Percentiles rank a stretch among this genome's conserved stretches.
These are phyloP conservation scores for Aspergillus eucalypticola DNA, from an alignment of 2,329 filamentous ascomycete species.

Conservation along the genomic window DNA sequence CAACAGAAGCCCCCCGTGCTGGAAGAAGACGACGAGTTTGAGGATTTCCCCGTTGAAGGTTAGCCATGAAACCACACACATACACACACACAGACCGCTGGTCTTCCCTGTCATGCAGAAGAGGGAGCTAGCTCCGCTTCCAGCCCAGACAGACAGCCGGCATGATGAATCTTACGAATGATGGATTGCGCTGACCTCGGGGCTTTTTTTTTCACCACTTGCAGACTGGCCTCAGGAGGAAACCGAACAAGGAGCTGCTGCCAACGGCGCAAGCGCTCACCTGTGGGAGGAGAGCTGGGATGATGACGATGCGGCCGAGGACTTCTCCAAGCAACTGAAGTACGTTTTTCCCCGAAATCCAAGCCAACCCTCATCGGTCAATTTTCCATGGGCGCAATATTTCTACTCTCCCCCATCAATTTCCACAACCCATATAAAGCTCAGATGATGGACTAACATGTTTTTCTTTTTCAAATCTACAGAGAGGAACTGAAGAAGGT, in stretches of 20 bases:
- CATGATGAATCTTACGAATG: not conserved
- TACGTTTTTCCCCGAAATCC: slow-evolving; percentile 52
- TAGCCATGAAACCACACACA: slow-evolving; percentile 18
- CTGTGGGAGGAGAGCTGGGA: slow-evolving; percentile 99
- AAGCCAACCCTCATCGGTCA: not conserved
- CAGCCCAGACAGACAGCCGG: not conserved
- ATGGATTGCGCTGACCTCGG: slow-evolving; percentile 12
- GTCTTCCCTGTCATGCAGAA: not conserved
- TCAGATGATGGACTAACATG: slow-evolving; percentile 5
- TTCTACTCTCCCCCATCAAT: not conserved
- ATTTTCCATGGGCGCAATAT: not conserved
- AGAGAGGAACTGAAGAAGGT: slow-evolving; percentile 88
- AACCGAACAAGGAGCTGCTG: slow-evolving; percentile 59
- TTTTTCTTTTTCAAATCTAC: not conserved
- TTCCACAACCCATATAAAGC: not conserved
- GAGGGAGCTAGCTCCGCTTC: not conserved
- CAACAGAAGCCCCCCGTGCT: slow-evolving; percentile 69
- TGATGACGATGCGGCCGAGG: slow-evolving; percentile 94
- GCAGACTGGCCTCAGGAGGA: slow-evolving; percentile 92
- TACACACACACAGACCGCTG: not conserved
- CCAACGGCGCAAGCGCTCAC: slow-evolving; percentile 67
- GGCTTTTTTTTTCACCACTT: not conserved
- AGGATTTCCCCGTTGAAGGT: slow-evolving; percentile 98
- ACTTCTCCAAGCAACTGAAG: slow-evolving; percentile 94
- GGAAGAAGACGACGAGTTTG: slow-evolving; percentile 98